Conservation (phyloP, 371 early-diverging fungal genomes). For the Circinella minor region DNA sequence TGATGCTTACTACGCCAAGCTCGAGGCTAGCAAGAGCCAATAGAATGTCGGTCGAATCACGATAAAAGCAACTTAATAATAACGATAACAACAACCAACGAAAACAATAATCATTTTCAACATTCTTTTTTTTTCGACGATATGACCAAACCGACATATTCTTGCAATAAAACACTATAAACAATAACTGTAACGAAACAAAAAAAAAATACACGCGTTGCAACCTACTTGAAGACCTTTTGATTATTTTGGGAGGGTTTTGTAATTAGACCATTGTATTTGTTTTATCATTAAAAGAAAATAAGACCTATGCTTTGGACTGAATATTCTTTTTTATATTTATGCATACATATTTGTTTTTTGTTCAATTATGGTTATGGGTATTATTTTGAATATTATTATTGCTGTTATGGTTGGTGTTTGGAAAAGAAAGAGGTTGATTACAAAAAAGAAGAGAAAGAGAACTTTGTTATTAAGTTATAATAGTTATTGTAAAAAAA, state of each 20-base stretch:
- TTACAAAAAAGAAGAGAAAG: too few relatives aligned
- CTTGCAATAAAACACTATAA: too few relatives aligned
- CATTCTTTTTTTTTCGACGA: neutral
- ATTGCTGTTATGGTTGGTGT: too few relatives aligned
- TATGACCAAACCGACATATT: too few relatives aligned
- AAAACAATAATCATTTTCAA: too few relatives aligned
- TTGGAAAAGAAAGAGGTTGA: too few relatives aligned
- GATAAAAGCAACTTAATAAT: too few relatives aligned
- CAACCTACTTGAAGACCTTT: neutral
- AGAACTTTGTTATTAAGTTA: too few relatives aligned
- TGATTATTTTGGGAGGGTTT: neutral
- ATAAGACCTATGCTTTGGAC: slow-evolving; percentile 1
- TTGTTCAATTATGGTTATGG: neutral
- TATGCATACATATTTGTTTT: neutral
- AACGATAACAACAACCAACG: too few relatives aligned
- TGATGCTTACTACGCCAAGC: slow-evolving; percentile 57
- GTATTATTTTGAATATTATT: neutral
- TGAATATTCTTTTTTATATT: too few relatives aligned
- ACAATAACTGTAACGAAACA: too few relatives aligned
- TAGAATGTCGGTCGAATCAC: neutral
- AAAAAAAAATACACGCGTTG: neutral
- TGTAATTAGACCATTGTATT: slow-evolving; percentile 9
- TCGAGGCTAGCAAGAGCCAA: slow-evolving; percentile 55
- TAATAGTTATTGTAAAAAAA: too few relatives aligned
- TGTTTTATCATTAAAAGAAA: slow-evolving; percentile 3